These are phyloP conservation scores for Pythium sp. DNA, from an alignment of 352 stramenopile genomes.

Conservation along the genomic window DNA sequence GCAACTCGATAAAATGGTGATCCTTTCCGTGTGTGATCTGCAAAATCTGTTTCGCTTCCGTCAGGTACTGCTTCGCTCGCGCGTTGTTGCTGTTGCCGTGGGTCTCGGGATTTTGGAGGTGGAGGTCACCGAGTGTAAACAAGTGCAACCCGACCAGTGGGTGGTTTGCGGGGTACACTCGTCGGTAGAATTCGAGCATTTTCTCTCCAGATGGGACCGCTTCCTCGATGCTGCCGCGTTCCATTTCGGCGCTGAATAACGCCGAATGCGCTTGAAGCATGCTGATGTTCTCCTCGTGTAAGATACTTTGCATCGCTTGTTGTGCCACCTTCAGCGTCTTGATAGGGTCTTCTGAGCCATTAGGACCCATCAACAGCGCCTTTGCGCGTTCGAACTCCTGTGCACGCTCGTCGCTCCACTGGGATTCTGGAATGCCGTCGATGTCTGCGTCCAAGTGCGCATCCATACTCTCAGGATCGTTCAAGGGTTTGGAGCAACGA, in stretches of 20 bases:
- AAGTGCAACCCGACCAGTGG: slow-evolving; percentile 59
- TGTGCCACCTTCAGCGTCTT: slow-evolving; percentile 24
- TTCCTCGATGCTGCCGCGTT: slow-evolving; percentile 26
- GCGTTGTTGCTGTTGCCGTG: slow-evolving; percentile 7
- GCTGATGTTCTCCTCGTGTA: slow-evolving; percentile 47
- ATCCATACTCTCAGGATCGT: slow-evolving; percentile 32
- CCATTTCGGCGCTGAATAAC: slow-evolving; percentile 58
- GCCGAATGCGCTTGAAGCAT: slow-evolving; percentile 42
- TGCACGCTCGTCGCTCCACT: slow-evolving; percentile 32
- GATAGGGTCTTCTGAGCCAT: slow-evolving; percentile 18
- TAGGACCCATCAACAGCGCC: slow-evolving; percentile 4
- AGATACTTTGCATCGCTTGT: slow-evolving; percentile 21
- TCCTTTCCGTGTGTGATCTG: slow-evolving; percentile 48
- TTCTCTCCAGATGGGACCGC: slow-evolving; percentile 37
- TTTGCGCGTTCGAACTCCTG: slow-evolving; percentile 23
- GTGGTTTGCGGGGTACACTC: slow-evolving; percentile 56
- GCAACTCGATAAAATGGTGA: slow-evolving; percentile 41
- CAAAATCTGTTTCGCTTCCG: slow-evolving; percentile 43
- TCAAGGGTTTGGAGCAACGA: slow-evolving; percentile 36
- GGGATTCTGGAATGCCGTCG: slow-evolving; percentile 31
- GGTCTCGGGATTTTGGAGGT: slow-evolving; percentile 5
- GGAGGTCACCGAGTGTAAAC: slow-evolving; percentile 62
- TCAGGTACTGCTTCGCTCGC: slow-evolving; percentile 29
- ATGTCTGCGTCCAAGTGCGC: slow-evolving; percentile 48
- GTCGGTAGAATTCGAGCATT: slow-evolving; percentile 61